phyloP scores from a whole-genome alignment of 495 filamentous ascomycete genomes.

The Pyronema domesticum region DNA sequence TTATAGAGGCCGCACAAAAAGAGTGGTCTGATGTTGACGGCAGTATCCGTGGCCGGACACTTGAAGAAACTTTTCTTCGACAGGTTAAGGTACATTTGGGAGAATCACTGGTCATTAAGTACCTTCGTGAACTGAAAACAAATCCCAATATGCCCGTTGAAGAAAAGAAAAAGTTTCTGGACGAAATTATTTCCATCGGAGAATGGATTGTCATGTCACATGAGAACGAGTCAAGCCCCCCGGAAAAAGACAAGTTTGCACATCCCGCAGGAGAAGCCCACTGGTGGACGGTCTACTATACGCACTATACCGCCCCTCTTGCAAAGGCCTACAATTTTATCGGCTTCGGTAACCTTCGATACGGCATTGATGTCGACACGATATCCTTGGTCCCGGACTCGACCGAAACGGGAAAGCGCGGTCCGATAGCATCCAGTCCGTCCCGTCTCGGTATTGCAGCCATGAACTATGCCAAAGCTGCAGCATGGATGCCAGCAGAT shows the following conservation, averaged over 20 bases:
- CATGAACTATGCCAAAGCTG: conserved; percentile 14
- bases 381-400: conserved; percentile 2
- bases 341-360: conserved; percentile 14
- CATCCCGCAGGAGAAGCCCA: conserved; percentile 14
- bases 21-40: conserved; percentile 20
- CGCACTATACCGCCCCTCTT: conserved; percentile 17
- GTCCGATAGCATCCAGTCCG: not conserved
- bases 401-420: not conserved
- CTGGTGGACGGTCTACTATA: conserved; percentile 22
- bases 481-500: conserved; percentile 18
- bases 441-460: conserved; percentile 7
- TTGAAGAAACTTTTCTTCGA: conserved; percentile 20
- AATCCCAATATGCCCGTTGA: conserved; percentile 3
- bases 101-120: conserved; percentile 15
- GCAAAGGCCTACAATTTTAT: conserved; percentile 14
- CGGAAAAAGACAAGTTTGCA: conserved; percentile 9
- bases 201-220: conserved; percentile 20
- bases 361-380: conserved; percentile 6
- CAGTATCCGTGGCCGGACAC: conserved; percentile 16
- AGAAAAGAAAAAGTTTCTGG: conserved; percentile 14
- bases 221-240: conserved; percentile 13
- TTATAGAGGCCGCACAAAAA: conserved; percentile 19
- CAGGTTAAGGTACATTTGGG: conserved; percentile 21
- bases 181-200: conserved; percentile 15
- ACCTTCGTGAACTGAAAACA: conserved; percentile 5